Evolutionary conservation across 805 yeast genomes (phyloP).

Genomic region (Wickerhamiella parazyma): DNA sequence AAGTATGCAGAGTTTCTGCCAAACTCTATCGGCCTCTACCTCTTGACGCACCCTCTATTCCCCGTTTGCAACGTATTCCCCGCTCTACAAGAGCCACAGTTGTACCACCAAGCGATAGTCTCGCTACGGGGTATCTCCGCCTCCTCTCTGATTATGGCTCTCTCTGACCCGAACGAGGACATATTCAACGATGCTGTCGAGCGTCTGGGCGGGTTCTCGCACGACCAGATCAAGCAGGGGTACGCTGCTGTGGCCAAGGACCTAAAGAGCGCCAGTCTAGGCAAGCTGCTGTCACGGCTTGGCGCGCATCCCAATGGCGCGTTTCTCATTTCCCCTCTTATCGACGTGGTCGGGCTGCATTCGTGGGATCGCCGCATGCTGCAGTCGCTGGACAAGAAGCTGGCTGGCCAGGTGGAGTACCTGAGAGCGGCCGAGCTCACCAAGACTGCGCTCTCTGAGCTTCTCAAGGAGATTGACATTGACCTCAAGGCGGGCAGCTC

Average conservation of each 20-base stretch:
- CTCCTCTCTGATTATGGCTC: constrained; percentile 47
- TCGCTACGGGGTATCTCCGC: constrained; percentile 61
- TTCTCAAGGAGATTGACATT: constrained; percentile 18
- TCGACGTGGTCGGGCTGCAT: constrained; percentile 63
- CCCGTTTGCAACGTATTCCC: constrained; percentile 44
- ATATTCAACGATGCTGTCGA: constrained; percentile 54
- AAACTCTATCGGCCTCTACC: constrained; percentile 49
- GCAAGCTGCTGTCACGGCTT: constrained; percentile 31
- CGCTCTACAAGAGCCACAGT: constrained; percentile 42
- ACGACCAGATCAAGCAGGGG: constrained; percentile 26
- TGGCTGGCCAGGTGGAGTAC: constrained; percentile 36
- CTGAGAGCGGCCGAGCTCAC: constrained; percentile 16
- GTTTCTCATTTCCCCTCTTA: constrained; percentile 46
- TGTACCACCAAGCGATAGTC: constrained; percentile 69
- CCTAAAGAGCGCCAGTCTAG: constrained; percentile 16
- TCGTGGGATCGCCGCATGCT: constrained; percentile 45
- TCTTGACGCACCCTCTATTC: constrained; percentile 77
- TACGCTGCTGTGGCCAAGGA: constrained; percentile 20
- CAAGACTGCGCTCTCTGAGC: constrained; percentile 20
- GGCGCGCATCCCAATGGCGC: constrained; percentile 39
- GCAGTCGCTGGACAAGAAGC: constrained; percentile 31
- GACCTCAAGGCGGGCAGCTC: constrained; percentile 12
- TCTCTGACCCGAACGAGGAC: constrained; percentile 44
- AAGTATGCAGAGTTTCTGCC: constrained; percentile 27
- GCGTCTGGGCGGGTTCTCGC: constrained; percentile 55